Evolutionary conservation across 2,329 filamentous ascomycete species (phyloP).

Genomic region (Amesomyces nigricolor): DNA sequence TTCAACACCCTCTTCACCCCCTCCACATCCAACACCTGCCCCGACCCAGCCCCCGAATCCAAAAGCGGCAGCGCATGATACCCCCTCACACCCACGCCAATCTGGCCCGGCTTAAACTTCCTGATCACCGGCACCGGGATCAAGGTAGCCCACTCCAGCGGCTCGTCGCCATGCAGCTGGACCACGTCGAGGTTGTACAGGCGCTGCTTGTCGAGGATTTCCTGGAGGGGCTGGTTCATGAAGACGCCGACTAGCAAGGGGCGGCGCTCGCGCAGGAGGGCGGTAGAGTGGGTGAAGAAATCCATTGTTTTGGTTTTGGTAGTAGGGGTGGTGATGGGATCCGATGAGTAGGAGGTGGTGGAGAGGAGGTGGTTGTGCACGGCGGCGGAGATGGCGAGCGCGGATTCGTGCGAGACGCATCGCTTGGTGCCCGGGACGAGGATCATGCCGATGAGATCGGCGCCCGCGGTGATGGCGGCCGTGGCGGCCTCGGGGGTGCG

Average conservation of each 20-base stretch:
- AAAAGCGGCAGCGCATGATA: slow-evolving; percentile 80
- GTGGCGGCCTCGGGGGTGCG: slow-evolving; percentile 74
- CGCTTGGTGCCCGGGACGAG: slow-evolving; percentile 76
- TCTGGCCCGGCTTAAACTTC: slow-evolving; percentile 71
- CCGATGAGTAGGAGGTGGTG: slow-evolving; percentile 57
- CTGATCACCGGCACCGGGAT: slow-evolving; percentile 90
- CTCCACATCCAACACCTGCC: slow-evolving; percentile 66
- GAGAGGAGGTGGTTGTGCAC: slow-evolving; percentile 75
- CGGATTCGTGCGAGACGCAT: slow-evolving; percentile 71
- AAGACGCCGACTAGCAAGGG: slow-evolving; percentile 90
- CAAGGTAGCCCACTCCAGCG: slow-evolving; percentile 81
- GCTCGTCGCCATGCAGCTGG: slow-evolving; percentile 88
- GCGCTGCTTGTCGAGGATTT: slow-evolving; percentile 73
- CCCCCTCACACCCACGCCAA: slow-evolving; percentile 66
- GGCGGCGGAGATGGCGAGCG: slow-evolving; percentile 70
- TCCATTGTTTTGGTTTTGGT: slow-evolving; percentile 44
- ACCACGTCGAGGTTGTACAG: slow-evolving; percentile 78
- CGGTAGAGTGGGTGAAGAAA: slow-evolving; percentile 60
- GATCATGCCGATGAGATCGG: slow-evolving; percentile 90
- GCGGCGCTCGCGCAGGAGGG: slow-evolving; percentile 47
- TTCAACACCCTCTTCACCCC: slow-evolving; percentile 62
- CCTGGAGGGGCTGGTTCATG: slow-evolving; percentile 78
- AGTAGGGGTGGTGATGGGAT: slow-evolving; percentile 27
- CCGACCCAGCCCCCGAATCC: slow-evolving; percentile 81
- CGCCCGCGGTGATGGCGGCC: slow-evolving; percentile 76